These are phyloP conservation scores for Colletotrichum sp. DNA, from an alignment of 2,329 filamentous ascomycete species.

Conservation along the genomic window DNA sequence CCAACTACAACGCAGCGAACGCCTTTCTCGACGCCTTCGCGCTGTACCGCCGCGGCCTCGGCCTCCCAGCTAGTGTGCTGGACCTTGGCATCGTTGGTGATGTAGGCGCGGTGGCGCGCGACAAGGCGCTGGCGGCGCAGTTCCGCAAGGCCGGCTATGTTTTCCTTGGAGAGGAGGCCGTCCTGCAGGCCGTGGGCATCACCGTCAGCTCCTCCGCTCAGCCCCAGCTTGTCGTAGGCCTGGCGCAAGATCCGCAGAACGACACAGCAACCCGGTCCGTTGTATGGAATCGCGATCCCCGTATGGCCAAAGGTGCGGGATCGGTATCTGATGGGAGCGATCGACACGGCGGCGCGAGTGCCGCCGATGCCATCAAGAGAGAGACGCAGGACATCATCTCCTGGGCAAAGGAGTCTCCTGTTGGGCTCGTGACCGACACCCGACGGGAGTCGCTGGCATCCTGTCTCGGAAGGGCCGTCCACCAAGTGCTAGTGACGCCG, in stretches of 20 bases:
- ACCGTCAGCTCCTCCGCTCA: not conserved
- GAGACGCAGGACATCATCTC: not conserved
- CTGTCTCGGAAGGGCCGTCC: not conserved
- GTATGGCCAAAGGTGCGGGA: not conserved
- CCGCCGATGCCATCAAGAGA: not conserved
- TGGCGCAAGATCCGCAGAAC: not conserved
- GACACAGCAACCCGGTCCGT: not conserved
- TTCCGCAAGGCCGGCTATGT: not conserved
- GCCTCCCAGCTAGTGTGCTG: constrained; percentile 41
- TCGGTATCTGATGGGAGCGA: not conserved
- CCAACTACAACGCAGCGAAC: constrained; percentile 39
- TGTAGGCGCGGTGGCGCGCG: constrained; percentile 36
- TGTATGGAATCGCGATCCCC: not conserved
- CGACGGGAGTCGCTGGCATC: not conserved
- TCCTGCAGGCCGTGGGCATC: not conserved
- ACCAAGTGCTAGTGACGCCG: not conserved
- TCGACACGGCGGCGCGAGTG: not conserved
- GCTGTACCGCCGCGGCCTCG: constrained; percentile 26
- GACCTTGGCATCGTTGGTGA: constrained; percentile 43
- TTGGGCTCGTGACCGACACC: not conserved
- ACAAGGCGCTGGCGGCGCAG: not conserved
- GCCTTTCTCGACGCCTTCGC: constrained; percentile 35
- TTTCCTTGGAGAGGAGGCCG: not conserved
- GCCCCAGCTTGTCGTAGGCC: not conserved
- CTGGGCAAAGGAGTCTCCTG: not conserved